Evolutionary conservation across 352 stramenopile genomes (phyloP), one percentile per base, ranked within the genome.

Genomic region (Globisporangium middletonii): DNA sequence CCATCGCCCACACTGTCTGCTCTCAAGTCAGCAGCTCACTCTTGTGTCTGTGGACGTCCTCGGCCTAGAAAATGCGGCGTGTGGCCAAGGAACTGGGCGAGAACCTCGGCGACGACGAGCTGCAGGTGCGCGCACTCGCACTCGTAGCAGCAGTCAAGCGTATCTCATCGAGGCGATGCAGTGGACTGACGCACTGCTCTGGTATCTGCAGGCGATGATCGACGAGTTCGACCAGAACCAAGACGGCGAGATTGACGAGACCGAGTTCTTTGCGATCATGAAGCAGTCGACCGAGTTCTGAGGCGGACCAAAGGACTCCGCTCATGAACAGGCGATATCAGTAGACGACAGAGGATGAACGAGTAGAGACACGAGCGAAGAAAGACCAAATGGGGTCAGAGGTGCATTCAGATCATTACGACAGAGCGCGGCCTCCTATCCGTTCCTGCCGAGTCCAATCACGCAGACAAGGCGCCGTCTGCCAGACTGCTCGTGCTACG

Each of bases 161-260:
- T 13, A 4, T 19, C 3, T 42, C 12, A 13, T 5, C n/a, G 15
- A 8, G 26, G 16, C 16, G 43, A 9, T 48, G 18, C 19, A 11
- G 3, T 26, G 1, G 19, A 42, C 13, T 41, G 4, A 38, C 28
- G 3, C 0, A 42, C 6, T 30, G 0, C 16, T 18, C 59, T 28
- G 53, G 9, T 46, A 12, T 16, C 1, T 57, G 3, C 64, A 96
- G 73, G 91, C 89, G 4, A 98, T 98, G 93, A 97, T 98, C 57
- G 91, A 98, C 52, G 91, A 98, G 72, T 98, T 98, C 51, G 92
- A 98, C 59, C 75, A 94, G 50, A 93, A 97, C 62, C 83, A 97
- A 58, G 91, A 98, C 65, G 92, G 91, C 47, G 83, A 92, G 61
- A 97, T 98, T 60, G 84, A 80, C 56, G 65, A 84, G 47, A 78